Evolutionary conservation across 2,329 filamentous ascomycete genomes (phyloP), one percentile per base, ranked within the genome.

Genomic region (Alternaria novae-zelandiae): DNA sequence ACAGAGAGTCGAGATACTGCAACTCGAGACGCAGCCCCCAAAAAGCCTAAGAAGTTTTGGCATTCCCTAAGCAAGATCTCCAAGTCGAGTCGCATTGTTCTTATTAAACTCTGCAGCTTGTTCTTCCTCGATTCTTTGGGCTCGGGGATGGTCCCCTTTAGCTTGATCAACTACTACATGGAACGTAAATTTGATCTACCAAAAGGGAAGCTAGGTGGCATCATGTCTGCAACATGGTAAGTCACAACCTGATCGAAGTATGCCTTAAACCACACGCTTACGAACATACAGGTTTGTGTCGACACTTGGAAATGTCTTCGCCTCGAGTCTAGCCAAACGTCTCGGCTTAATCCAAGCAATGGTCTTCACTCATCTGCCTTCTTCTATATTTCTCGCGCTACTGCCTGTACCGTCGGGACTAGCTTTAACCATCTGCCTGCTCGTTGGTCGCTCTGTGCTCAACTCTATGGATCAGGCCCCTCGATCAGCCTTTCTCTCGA

Each of bases 51-150:
- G 12, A 60, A 65, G 50, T 58, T 70, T 12, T 71, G 69, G 68
- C 64, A 71, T 51, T 69, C 70, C 3, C 75, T 91, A 28, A 85
- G 88, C 1, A 80, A 85, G 3, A 87, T 93, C 20, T 88, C 87
- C 6, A 79, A 77, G 3, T 81, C 86, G n/a, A 89, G 85, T 36
- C 80, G 84, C 7, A 71, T 80, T 0, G 83, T 89, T 28, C 81
- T 91, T 6, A 75, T 86, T 55, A 87, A 88, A 54, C 82, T 95
- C 0, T 91, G 89, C 72, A 78, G 90, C 8, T 81, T 95, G 2
- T 90, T 93, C 70, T 86, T 85, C 1, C 72, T 93, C 6, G 91
- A 94, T 75, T 86, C 88, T 0, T 86, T 93, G 60, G 90, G 90
- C 1, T 90, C 88, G 2, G 91, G 91, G 2, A 85, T 94, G 75